These are phyloP conservation scores for Aspergillus indologenus DNA, from an alignment of 495 filamentous ascomycete species.

Conservation along the genomic window DNA sequence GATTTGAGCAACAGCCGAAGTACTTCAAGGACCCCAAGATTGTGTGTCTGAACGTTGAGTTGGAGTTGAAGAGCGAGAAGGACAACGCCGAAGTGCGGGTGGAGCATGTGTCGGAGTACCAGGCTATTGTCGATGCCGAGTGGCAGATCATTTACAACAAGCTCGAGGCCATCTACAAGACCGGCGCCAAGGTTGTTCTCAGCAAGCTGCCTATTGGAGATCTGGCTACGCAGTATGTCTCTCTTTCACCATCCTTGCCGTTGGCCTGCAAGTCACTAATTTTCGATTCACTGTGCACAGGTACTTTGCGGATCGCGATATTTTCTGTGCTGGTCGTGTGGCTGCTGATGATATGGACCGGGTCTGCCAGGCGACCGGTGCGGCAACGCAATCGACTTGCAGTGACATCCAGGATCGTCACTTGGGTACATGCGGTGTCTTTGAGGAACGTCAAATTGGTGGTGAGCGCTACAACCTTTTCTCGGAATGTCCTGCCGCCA, in stretches of 20 bases:
- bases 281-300: constrained; percentile 29
- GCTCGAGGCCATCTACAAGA: constrained; percentile 87
- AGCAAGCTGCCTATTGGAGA: constrained; percentile 98
- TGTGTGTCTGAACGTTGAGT: constrained; percentile 93
- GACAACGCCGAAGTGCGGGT: constrained; percentile 98
- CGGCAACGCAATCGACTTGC: constrained; percentile 90
- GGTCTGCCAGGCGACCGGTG: constrained; percentile 90
- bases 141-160: constrained; percentile 99
- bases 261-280: not conserved
- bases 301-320: constrained; percentile 94
- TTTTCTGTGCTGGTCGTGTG: constrained; percentile 97
- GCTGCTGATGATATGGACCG: constrained; percentile 92
- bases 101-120: constrained; percentile 98
- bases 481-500: constrained; percentile 88
- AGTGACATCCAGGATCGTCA: constrained; percentile 89
- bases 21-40: constrained; percentile 90
- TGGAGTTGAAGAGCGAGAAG: constrained; percentile 97
- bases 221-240: constrained; percentile 83
- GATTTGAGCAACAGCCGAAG: constrained; percentile 99
- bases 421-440: constrained; percentile 83
- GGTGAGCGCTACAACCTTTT: constrained; percentile 98
- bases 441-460: constrained; percentile 96
- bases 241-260: not conserved
- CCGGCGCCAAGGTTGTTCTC: constrained; percentile 92
- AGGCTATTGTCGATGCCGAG: constrained; percentile 97